A percentile compares a stretch with the other conserved stretches of the same genome.
Evolutionary conservation across 169 alveolate species (phyloP).

Genomic region (Eimeria sp.): DNA sequence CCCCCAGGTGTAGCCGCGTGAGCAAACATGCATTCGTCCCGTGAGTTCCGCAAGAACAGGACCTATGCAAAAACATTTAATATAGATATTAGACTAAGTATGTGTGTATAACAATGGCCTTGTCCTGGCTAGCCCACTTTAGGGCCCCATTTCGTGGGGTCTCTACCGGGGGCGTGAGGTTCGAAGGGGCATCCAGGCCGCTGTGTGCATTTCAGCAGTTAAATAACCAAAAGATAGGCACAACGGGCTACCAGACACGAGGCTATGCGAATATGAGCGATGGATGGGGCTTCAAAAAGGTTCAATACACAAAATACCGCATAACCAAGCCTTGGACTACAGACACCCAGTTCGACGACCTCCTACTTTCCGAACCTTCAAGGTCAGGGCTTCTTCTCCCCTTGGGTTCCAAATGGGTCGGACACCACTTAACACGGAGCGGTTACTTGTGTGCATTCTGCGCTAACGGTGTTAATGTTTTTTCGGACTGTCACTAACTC

Average conservation of each 20-base stretch:
- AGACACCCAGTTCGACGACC: constrained; percentile 91
- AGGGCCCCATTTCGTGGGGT: constrained; percentile 69
- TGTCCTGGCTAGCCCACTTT: constrained; percentile 28
- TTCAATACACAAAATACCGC: constrained; percentile 92
- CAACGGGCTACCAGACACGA: not conserved
- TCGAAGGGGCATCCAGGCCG: constrained; percentile 27
- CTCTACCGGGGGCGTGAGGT: constrained; percentile 40
- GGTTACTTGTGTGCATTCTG: not conserved
- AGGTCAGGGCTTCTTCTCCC: constrained; percentile 62
- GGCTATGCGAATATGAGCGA: constrained; percentile 56
- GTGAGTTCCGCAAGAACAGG: not conserved
- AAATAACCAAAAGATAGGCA: not conserved
- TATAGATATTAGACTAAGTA: not conserved
- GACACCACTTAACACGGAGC: not conserved
- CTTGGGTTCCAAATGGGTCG: not conserved
- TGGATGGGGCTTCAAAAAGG: constrained; percentile 82
- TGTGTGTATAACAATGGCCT: constrained; percentile 60
- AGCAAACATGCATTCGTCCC: not conserved
- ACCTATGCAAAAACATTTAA: not conserved
- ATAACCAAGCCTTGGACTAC: constrained; percentile 91
- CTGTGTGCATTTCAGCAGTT: not conserved
- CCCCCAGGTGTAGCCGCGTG: constrained; percentile 13
- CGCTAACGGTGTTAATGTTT: not conserved
- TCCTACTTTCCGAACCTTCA: constrained; percentile 91
- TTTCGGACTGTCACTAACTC: not conserved